Evolutionary conservation across 2,329 filamentous ascomycete species (phyloP), one percentile per base, ranked within the genome.

Genomic region (Microsporum audouinii): DNA sequence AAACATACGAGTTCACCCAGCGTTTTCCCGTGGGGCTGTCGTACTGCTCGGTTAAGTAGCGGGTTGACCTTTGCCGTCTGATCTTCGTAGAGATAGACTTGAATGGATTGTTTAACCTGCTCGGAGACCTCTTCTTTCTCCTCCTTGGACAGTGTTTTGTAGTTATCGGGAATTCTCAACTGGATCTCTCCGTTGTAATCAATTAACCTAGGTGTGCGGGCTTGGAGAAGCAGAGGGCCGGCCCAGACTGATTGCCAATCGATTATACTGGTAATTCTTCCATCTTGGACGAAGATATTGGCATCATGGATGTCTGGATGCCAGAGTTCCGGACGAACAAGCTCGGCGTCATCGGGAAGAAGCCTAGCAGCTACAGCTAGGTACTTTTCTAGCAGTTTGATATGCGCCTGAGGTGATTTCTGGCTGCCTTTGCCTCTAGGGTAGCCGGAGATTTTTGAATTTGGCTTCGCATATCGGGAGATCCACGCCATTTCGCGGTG

Each of bases 281-380:
- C 43, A 2, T 43, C 34, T n/a, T 72, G 38, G 33, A 76, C 69
- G 62, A 77, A 77, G 29, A 78, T 65, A 61, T 76, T 78, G 1
- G 66, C 65, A 14, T 71, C 62, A 63, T 73, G 71, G 31, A 77
- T 65, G 66, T 77, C 73, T 36, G 64, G 67, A 66, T 78, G 73
- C 72, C 70, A 77, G 39, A 78, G 61, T n/a, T 68, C 68, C 14
- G 74, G 65, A 41, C 63, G 60, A 56, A 64, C 43, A 10, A 72
- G 41, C 2, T 62, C 60, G 23, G 66, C 36, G 6, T 70, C 61
- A 31, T 12, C 31, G 10, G 39, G 61, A 39, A 61, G 45, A 3
- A 64, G 10, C 5, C 33, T 45, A 6, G 56, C 45, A 5, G 57
- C 60, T 5, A 60, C 29, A 4, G 17, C 27, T 12, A 61, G 38